Evolutionary conservation across 2,329 filamentous ascomycete species (phyloP).

Genomic region (Shiraia sp.): DNA sequence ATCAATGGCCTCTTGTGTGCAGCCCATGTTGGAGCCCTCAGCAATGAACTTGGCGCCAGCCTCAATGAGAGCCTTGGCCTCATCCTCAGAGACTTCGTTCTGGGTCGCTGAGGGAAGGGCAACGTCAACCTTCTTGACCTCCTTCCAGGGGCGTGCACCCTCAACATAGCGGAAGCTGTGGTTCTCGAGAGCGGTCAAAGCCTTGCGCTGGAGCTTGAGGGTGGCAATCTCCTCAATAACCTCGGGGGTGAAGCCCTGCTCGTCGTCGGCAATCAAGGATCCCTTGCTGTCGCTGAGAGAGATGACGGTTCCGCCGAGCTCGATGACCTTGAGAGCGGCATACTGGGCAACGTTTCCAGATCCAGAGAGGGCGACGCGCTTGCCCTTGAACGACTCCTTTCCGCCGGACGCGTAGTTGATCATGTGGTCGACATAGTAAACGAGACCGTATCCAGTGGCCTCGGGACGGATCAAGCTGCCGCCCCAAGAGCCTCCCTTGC

Average conservation of each 20-base stretch:
- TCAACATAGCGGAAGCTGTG: slow-evolving; percentile 82
- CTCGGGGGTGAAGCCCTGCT: slow-evolving; percentile 74
- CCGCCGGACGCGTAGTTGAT: slow-evolving; percentile 79
- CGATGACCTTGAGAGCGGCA: slow-evolving; percentile 92
- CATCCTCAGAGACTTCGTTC: slow-evolving; percentile 93
- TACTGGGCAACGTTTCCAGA: slow-evolving; percentile 98
- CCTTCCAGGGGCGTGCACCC: slow-evolving; percentile 86
- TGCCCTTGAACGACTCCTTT: slow-evolving; percentile 83
- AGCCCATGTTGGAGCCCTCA: slow-evolving; percentile 99
- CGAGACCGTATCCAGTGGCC: slow-evolving; percentile 93
- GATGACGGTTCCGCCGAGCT: slow-evolving; percentile 90
- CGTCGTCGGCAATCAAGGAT: slow-evolving; percentile 72
- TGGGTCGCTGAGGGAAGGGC: slow-evolving; percentile 93
- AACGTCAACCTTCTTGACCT: slow-evolving; percentile 87
- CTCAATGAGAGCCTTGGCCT: slow-evolving; percentile 79
- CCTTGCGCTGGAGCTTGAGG: slow-evolving; percentile 85
- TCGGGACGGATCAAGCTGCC: slow-evolving; percentile 93
- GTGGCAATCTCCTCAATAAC: slow-evolving; percentile 78
- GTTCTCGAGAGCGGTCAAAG: slow-evolving; percentile 73
- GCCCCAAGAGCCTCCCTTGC: slow-evolving; percentile 92
- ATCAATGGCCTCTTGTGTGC: slow-evolving; percentile 93
- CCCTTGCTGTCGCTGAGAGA: slow-evolving; percentile 95
- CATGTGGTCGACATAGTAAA: slow-evolving; percentile 64
- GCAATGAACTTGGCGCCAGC: slow-evolving; percentile 83
- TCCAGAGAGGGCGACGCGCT: slow-evolving; percentile 93